phyloP scores from a whole-genome alignment of 108 stramenopile genomes.

The Nannochloropsis gaditana region DNA sequence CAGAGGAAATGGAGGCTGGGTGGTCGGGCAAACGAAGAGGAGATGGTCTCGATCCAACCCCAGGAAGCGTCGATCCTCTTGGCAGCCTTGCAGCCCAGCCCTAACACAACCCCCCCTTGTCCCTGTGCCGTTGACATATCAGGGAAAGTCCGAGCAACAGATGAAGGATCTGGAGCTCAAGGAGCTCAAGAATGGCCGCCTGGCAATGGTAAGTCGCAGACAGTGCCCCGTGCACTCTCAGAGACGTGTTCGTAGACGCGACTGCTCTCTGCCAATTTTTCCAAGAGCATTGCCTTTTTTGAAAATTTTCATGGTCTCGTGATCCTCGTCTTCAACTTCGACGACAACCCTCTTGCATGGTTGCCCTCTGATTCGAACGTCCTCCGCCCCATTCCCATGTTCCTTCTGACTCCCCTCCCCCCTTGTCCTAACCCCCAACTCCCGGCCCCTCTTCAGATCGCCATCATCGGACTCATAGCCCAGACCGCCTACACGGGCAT shows the following conservation, averaged over 20 bases:
- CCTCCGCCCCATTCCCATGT: not conserved
- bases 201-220: slow-evolving; percentile 65
- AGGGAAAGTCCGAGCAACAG: slow-evolving; percentile 56
- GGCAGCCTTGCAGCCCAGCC: too few relatives aligned
- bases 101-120: too few relatives aligned
- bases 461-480: slow-evolving; percentile 1
- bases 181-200: slow-evolving; percentile 81
- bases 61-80: too few relatives aligned
- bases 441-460: not conserved
- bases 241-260: too few relatives aligned
- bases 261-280: too few relatives aligned
- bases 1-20: too few relatives aligned
- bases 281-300: not conserved
- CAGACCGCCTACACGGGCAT: slow-evolving; percentile 1
- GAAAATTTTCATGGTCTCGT: not conserved
- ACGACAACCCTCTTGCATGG: not conserved
- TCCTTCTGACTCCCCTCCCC: not conserved
- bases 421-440: not conserved
- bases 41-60: too few relatives aligned
- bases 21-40: too few relatives aligned
- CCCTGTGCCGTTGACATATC: slow-evolving; percentile 34
- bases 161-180: slow-evolving; percentile 59
- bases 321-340: not conserved
- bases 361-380: not conserved
- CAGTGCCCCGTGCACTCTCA: too few relatives aligned